These are phyloP conservation scores for Aspergillus chevalieri DNA, from an alignment of 2,329 filamentous ascomycete species.

Conservation along the genomic window DNA sequence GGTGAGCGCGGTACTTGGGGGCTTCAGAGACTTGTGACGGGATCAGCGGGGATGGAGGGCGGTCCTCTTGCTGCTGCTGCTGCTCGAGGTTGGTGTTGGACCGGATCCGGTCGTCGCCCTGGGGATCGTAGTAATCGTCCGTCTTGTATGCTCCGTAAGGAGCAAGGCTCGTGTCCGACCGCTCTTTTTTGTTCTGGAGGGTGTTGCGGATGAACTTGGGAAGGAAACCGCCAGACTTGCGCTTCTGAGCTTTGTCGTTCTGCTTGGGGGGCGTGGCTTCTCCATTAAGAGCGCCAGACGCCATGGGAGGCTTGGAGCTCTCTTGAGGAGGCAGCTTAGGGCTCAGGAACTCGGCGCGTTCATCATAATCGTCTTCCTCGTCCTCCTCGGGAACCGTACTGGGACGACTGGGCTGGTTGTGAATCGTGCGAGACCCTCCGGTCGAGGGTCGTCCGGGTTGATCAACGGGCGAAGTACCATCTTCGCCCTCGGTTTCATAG, in stretches of 20 bases:
- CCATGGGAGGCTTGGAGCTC: constrained; percentile 40
- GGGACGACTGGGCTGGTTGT: constrained; percentile 68
- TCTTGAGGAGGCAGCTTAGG: constrained; percentile 56
- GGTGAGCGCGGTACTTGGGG: constrained; percentile 60
- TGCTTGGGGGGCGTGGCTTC: constrained; percentile 72
- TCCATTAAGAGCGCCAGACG: constrained; percentile 53
- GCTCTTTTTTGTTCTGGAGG: constrained; percentile 50
- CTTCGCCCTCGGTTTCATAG: constrained; percentile 77
- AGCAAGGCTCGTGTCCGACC: constrained; percentile 42
- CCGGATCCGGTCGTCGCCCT: constrained; percentile 41
- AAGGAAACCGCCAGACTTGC: constrained; percentile 76
- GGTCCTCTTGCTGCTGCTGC: constrained; percentile 34
- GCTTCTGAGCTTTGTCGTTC: constrained; percentile 73
- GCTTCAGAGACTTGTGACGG: constrained; percentile 53
- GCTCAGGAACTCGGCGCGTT: constrained; percentile 45
- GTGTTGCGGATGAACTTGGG: constrained; percentile 80
- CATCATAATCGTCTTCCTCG: constrained; percentile 62
- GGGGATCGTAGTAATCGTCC: constrained; percentile 32
- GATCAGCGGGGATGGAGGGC: constrained; percentile 56
- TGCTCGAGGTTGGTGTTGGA: constrained; percentile 40
- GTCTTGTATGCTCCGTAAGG: no score
- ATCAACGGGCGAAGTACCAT: constrained; percentile 67
- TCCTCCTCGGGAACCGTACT: constrained; percentile 83
- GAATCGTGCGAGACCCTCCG: constrained; percentile 31
- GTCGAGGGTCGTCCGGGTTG: constrained; percentile 65